Base-by-base conservation (phyloP, 805 yeast genomes). In the Ogataea siamensis region DNA sequence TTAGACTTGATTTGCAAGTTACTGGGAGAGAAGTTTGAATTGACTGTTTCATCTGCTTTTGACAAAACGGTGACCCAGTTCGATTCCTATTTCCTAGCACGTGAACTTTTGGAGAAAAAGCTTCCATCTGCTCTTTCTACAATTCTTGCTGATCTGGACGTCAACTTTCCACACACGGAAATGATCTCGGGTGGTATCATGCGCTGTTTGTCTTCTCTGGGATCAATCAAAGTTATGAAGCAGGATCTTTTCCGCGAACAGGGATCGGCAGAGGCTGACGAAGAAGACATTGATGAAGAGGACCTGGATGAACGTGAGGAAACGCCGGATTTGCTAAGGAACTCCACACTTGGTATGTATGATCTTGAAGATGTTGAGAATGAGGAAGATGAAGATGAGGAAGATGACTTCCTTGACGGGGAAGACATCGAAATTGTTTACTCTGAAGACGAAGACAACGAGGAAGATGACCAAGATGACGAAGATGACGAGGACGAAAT, bases 321-420 rank as follows among this genome's bases (percentile, higher is more conserved):
- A 37, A 76, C 88, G 0, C 88, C 95, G 0, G 89, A 89, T 57
- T 67, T 89, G 53, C 79, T 91, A 60, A 69, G 83, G 26, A 89
- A 93, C 56, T 89, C 97, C 0, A 86, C 97, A 0, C 68, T 91
- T 27, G 97, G 96, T 2, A 89, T 91, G 94, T 91, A 83, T 57
- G 97, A 91, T 51, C 80, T 85, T 26, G 85, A 73, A 22, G 93
- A 82, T 35, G 72, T 75, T 23, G 67, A 63, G 10, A 61, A 55
- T 23, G 65, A 55, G 16, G 63, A 54, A n/a, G 66, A 53, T 14
- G 57, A 49, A 6, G 60, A 47, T 5, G 58, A 49, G 8, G 61
- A 54, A 15, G 60, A 51, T 13, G 65, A 50, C n/a, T 56, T 53
- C 33, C 43, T 55, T 6, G 54, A 46, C 25, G 60, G 55, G 5